Conservation (phyloP, 1,139 yeast genomes). For the Yamadazyma membranifaciens region DNA sequence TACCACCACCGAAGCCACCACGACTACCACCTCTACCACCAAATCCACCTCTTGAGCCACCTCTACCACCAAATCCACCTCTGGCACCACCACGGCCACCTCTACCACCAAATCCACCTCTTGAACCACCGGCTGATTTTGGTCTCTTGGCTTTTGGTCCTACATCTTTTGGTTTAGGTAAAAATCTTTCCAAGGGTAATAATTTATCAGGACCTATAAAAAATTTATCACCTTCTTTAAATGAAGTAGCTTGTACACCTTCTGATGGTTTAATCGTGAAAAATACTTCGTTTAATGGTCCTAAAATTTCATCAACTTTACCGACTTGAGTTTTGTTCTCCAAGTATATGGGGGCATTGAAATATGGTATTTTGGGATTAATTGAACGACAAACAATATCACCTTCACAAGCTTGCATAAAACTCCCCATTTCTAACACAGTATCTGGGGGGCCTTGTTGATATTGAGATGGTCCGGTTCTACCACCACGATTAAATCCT, state of each 20-base stretch:
- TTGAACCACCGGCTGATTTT: conserved; percentile 46
- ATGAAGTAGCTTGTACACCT: conserved; percentile 91
- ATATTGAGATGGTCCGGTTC: conserved; percentile 50
- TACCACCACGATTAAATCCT: conserved; percentile 66
- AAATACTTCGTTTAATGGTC: conserved; percentile 94
- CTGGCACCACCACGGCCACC: conserved; percentile 47
- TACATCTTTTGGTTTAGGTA: conserved; percentile 81
- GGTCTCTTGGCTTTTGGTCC: conserved; percentile 81
- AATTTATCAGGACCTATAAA: conserved; percentile 94
- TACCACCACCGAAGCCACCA: conserved; percentile 42
- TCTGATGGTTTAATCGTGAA: conserved; percentile 95
- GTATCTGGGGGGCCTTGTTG: conserved; percentile 92
- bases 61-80: conserved; percentile 39
- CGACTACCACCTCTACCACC: conserved; percentile 39
- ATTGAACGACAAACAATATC: conserved; percentile 96
- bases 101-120: conserved; percentile 40
- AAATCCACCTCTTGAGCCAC: conserved; percentile 27
- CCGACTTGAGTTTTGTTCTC: conserved; percentile 96
- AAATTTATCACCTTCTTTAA: conserved; percentile 94
- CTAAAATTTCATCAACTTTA: conserved; percentile 96
- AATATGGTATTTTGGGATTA: conserved; percentile 92
- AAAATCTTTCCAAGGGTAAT: conserved; percentile 91
- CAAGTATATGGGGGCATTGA: conserved; percentile 96
- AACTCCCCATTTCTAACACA: conserved; percentile 92
- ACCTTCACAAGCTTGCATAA: conserved; percentile 92